These are phyloP conservation scores for Fallopia convolvulus DNA, from an alignment of 148 eudicot genomes.

Conservation along the genomic window DNA sequence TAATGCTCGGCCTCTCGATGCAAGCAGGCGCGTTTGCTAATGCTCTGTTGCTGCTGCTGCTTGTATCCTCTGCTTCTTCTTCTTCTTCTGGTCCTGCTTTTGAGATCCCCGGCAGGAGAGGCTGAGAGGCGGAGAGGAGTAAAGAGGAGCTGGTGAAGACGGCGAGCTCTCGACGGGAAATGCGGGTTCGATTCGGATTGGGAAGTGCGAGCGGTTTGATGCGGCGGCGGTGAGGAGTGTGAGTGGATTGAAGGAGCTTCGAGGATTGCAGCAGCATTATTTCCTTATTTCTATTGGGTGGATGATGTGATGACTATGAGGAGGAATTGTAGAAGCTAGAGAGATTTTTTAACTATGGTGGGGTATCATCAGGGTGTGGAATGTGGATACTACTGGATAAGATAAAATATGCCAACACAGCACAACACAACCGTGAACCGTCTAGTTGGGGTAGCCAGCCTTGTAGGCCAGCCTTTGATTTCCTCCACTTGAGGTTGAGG, in stretches of 20 bases:
- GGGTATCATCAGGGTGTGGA: background rate
- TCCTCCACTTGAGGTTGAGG: no score
- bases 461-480: no score
- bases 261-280: constrained; percentile 39
- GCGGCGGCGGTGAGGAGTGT: background rate
- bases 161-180: constrained; percentile 51
- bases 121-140: constrained; percentile 37
- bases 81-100: constrained; percentile 35
- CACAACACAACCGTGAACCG: no score
- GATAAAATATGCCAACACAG: no score
- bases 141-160: constrained; percentile 42
- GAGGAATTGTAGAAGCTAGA: background rate
- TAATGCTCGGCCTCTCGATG: no score
- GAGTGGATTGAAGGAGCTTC: constrained; percentile 23
- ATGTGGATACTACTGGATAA: background rate
- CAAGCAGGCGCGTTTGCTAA: no score
- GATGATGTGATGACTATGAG: background rate
- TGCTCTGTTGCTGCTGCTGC: background rate
- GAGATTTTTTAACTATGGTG: no score
- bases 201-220: constrained; percentile 14
- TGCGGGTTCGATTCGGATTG: constrained; percentile 16
- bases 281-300: no score
- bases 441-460: no score
- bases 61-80: background rate
- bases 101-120: constrained; percentile 16